Evolutionary conservation across 164 flowering plant genomes (phyloP), one percentile per base, ranked within the genome.

Genomic region (Tetracentron sinense): DNA sequence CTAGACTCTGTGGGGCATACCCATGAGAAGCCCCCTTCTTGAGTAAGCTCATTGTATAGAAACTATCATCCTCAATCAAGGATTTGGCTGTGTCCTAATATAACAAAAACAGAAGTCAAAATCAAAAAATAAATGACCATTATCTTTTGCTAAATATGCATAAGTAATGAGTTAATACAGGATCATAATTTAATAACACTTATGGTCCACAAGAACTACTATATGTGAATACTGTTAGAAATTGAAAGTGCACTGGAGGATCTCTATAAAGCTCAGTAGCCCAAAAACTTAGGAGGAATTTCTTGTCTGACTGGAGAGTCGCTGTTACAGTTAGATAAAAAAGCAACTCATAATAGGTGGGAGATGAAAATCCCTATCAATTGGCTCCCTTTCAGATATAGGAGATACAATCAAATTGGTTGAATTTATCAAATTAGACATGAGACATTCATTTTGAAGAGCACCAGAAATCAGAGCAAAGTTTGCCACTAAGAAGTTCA

Each of bases 1-100:
- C 44, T 0, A 75, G 69, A 75, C 76, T 83, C 62, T 81, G 73
- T 21, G 96, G 97, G n/a, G 96, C 82, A 77, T 83, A 89, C 1
- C 92, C 97, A 80, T 92, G 97, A 70, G 96, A 83, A 54, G 92
- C 96, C 1, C 92, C 99, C 58, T 82, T 91, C 82, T 78, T 94
- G 21, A 94, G 90, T 61, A 89, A 64, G 75, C 83, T 89, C 97
- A 92, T 82, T 50, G 93, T 85, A 66, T 89, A 92, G 69, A 77
- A 94, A 19, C 94, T 81, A 70, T 94, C 99, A 67, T 88, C 96
- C 72, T 94, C 99, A 53, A 94, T 94, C 81, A 94, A 69, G 38
- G 88, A 84, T 71, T 89, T 94, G 54, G 97, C 99, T 66, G 97
- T 86, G 68, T 87, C 99, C 99, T 94, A 60, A 30, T 12, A 70